A percentile compares a stretch with the other conserved stretches of the same genome.
Conservation (phyloP, 106 monocot species). For the Dendrobium nobile region DNA sequence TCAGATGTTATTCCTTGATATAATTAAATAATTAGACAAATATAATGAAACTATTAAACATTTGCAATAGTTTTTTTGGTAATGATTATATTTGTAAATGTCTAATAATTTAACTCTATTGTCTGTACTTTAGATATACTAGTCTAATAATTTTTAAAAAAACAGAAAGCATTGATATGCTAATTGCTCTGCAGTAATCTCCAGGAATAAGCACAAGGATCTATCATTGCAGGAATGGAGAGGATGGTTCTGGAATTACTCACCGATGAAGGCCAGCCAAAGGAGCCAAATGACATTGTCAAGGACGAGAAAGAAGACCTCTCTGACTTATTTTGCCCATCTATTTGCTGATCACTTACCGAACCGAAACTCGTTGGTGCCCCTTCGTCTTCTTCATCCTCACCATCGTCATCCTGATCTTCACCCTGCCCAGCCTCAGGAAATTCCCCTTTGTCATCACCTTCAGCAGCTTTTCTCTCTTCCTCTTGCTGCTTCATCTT, state of each 20-base stretch:
- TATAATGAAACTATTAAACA: no score
- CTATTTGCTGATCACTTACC: conserved; percentile 15
- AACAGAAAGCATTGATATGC: no score
- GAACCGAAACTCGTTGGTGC: conserved; percentile 70
- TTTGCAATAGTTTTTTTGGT: no score
- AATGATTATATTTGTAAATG: no score
- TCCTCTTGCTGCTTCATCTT: conserved; percentile 77
- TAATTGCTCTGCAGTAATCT: no score
- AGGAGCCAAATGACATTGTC: conserved; percentile 42
- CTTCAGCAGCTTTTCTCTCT: conserved; percentile 29
- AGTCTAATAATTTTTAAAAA: no score
- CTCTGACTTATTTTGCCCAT: conserved; percentile 15
- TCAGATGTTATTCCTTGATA: no score
- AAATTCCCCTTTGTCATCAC: conserved; percentile 19
- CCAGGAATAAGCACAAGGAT: no score
- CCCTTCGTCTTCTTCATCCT: conserved; percentile 49
- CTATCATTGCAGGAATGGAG: no score
- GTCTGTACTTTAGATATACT: no score
- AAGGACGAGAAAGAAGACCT: conserved; percentile 66
- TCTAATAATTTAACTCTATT: no score
- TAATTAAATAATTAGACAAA: no score
- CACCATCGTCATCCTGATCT: conserved; percentile 36
- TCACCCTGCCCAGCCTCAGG: conserved; percentile 37
- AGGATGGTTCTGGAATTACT: conserved; percentile 5
- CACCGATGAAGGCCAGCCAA: conserved; percentile 21